phyloP scores from a whole-genome alignment of 2,329 filamentous ascomycete species.

The Hyphodiscus sp. region DNA sequence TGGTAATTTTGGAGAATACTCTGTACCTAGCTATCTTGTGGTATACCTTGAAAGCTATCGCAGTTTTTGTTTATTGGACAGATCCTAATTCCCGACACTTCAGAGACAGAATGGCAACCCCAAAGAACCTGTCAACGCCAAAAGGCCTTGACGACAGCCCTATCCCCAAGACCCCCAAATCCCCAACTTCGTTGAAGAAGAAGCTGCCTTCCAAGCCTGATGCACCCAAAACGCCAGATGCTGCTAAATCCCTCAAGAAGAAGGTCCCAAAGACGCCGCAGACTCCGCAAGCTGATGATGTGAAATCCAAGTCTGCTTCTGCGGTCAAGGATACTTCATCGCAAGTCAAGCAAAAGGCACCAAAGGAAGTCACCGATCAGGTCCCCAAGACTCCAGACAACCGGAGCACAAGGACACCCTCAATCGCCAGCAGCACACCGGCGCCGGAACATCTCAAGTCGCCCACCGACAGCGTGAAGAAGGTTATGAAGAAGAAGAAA shows the following conservation, averaged over 20 bases:
- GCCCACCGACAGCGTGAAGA: slow-evolving; percentile 1
- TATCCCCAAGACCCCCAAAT: background rate
- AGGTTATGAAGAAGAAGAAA: slow-evolving; percentile 11
- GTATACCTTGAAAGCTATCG: background rate
- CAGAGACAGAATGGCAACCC: slow-evolving; percentile 13
- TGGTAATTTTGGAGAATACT: background rate
- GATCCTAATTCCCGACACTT: background rate
- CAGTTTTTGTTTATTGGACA: background rate
- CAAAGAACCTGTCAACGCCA: slow-evolving; percentile 12
- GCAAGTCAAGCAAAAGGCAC: background rate
- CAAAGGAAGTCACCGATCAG: background rate
- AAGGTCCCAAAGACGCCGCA: slow-evolving; percentile 5
- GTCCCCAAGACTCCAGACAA: background rate
- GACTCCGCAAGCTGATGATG: background rate
- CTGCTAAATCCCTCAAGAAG: slow-evolving; percentile 19
- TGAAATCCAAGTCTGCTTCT: background rate
- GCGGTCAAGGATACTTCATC: background rate
- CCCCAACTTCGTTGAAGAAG: background rate
- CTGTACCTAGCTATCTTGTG: background rate
- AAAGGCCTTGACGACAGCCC: background rate
- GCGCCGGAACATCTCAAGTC: background rate
- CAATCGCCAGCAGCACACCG: background rate
- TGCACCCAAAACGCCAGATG: slow-evolving; percentile 10
- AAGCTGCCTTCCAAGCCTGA: background rate
- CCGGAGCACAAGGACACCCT: background rate